Evolutionary conservation across 345 rosid species (phyloP), one percentile per base, ranked within the genome.

Genomic region (Excoecaria agallocha): DNA sequence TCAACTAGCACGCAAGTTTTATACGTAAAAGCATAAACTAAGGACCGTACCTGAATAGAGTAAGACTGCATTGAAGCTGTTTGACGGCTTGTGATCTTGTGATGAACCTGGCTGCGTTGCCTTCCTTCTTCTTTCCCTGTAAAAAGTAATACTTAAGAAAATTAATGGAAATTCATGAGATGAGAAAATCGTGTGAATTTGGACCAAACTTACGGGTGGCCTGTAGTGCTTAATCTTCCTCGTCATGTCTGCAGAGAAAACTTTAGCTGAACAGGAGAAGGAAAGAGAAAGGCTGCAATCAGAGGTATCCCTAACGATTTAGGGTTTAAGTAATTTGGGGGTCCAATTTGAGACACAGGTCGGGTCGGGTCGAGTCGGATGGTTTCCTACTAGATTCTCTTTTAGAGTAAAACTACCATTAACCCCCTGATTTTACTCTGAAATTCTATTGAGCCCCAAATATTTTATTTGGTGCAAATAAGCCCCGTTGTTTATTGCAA

Each of bases 101-200:
- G 82, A 89, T 74, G 80, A 90, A 93, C 82, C 88, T 84, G 37
- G 97, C 92, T 22, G 89, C 96, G 80, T 93, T 93, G 65, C 99
- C 99, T 84, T 93, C 98, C 87, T 86, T 95, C 81, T 89, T 95
- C 89, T 95, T 95, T 12, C 99, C 99, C 99, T 95, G 83, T 1
- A 73, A 76, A 71, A 35, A 30, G 30, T 45, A 60, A 9, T 5
- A 2, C 9, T 6, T 30, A 15, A 19, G 38, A 54, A 77, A 70
- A 63, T 20, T 7, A 68, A 50, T 12, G 17, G 35, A 8, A 38
- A 43, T 67, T 12, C 15, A 10, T n/a, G 4, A 59, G 17, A 50
- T 51, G 11, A 43, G 41, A 54, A 4, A 63, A 19, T 12, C 37
- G 1, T 38, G 39, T 38, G 39, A 66, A 50, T 11, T 43, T 41